Base-by-base conservation (phyloP, 1,284 basidiomycete genomes). In the Trichosporon coremiiforme region DNA sequence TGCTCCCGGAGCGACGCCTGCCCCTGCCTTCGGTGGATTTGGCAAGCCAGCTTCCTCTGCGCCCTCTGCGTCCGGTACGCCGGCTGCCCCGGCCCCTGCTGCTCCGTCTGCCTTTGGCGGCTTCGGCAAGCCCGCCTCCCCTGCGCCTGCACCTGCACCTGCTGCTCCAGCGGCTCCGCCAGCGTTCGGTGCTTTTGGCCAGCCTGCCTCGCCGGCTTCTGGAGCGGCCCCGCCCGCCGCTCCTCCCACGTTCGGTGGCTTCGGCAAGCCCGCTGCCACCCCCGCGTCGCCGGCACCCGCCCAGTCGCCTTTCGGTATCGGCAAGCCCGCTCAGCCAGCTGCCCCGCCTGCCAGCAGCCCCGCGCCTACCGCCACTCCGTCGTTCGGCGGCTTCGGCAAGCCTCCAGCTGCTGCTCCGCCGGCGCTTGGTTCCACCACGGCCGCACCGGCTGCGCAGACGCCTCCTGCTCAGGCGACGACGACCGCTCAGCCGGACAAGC, bases 401-500 rank as follows among this genome's bases (percentile, higher is more conserved):
- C 41, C 50, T 31, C 35, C 65, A 33, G 45, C 62, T 25, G 33
- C 66, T 20, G 68, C 64, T 12, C 66, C 73, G 17, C 22, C 66
- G 22, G 41, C 70, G 25, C 57, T 65, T 4, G 66, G 66, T 25
- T 25, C 25, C 15, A 25, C 35, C 36, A 60, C 57, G 10, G 53
- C 33, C n/a, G 17, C 55, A 25, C 73, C 25, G 45, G 62, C 55
- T 41, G 25, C 72, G 31, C 36, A 66, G 55, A 33, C 50, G 36
- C 25, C 60, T 17, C 45, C 50, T 25, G 47, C n/a, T 15, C 45
- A 17, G 13, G n/a, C 65, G 8, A 57, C 31, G 8, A 57, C 31
- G 10, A 7, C 78, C 10, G 75, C 76, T n/a, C 75, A 75, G 33
- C 57, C 76, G 31, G 60, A 73, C 13, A 72, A 75, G 8, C 62